Conservation (phyloP, 164 flowering plant species). For the Nelumbo lutea region DNA sequence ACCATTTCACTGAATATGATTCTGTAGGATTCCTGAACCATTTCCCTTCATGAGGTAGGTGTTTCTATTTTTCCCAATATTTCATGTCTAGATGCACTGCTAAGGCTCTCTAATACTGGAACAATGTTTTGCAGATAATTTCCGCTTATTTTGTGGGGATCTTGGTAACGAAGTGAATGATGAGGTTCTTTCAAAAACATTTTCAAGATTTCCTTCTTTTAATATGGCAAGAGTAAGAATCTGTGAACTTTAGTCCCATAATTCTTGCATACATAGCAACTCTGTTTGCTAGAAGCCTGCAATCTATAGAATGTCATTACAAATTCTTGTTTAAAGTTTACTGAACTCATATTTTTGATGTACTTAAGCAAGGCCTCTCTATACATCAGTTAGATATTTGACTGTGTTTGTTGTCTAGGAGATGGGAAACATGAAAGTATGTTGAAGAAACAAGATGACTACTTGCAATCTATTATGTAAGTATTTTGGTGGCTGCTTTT, state of each 20-base stretch:
- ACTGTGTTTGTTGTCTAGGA: neutral
- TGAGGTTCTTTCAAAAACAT: constrained; percentile 95
- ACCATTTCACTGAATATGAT: too few relatives aligned
- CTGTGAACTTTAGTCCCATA: neutral
- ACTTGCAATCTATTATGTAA: neutral
- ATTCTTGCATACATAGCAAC: neutral
- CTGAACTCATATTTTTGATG: constrained; percentile 17
- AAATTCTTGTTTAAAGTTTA: constrained; percentile 34
- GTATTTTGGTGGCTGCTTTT: constrained; percentile 1
- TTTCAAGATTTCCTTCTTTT: constrained; percentile 88
- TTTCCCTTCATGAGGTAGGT: too few relatives aligned
- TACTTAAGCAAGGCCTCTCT: constrained; percentile 18
- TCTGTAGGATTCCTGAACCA: too few relatives aligned
- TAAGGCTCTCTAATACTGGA: constrained; percentile 4
- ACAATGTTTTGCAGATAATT: constrained; percentile 67
- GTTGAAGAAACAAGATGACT: constrained; percentile 7
- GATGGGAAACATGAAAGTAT: constrained; percentile 2
- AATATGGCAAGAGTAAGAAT: constrained; percentile 92
- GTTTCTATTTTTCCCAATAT: too few relatives aligned
- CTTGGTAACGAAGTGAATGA: constrained; percentile 99
- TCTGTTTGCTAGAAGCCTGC: neutral
- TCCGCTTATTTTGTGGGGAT: constrained; percentile 91
- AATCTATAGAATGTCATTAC: constrained; percentile 11
- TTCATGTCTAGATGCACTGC: too few relatives aligned
- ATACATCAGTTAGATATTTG: constrained; percentile 1